These are phyloP conservation scores for Venustampulla echinocandica DNA, from an alignment of 495 filamentous ascomycete species.

Conservation along the genomic window DNA sequence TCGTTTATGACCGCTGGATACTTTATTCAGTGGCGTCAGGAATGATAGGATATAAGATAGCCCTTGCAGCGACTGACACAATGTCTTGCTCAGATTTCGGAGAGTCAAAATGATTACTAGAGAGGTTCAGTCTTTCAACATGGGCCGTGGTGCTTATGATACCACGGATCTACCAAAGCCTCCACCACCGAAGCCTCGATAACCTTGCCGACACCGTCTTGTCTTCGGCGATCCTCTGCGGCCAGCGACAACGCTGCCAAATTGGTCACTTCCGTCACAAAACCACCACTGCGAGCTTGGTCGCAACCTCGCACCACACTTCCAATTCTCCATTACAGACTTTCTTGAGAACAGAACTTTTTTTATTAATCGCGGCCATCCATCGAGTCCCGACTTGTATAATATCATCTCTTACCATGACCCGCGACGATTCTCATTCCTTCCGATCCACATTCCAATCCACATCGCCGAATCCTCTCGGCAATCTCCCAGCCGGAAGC, in stretches of 20 bases:
- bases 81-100: background rate
- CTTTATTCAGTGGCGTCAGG: background rate
- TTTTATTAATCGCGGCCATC: conserved; percentile 6
- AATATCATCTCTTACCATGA: conserved; percentile 17
- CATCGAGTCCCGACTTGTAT: conserved; percentile 13
- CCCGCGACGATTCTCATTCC: conserved; percentile 22
- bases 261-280: no score
- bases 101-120: conserved; percentile 35
- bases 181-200: conserved; percentile 42
- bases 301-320: no score
- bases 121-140: conserved; percentile 38
- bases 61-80: conserved; percentile 1
- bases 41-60: background rate
- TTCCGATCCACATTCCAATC: conserved; percentile 13
- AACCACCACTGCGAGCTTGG: no score
- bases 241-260: no score
- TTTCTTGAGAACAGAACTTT: conserved; percentile 8
- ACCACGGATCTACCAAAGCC: conserved; percentile 48
- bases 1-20: background rate
- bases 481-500: background rate
- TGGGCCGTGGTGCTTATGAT: conserved; percentile 49
- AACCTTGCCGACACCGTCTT: no score
- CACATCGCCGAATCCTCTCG: background rate
- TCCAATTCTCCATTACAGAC: conserved; percentile 11
- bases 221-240: no score